Evolutionary conservation across 2,329 filamentous ascomycete species (phyloP).

Genomic region (Aureobasidium sp.): DNA sequence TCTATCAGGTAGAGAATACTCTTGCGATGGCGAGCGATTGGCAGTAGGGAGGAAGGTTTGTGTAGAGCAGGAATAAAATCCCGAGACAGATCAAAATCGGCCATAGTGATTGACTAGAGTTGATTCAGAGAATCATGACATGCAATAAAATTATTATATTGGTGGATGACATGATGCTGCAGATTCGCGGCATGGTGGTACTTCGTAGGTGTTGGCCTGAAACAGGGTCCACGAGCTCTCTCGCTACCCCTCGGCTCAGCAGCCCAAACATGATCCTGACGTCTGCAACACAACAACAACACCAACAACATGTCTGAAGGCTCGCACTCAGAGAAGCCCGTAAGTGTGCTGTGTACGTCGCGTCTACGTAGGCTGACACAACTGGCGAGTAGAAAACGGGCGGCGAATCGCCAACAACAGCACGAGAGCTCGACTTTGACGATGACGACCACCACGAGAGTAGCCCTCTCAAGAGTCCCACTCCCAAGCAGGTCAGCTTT

Average conservation of each 20-base stretch:
- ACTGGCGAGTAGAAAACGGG: slow-evolving; percentile 6
- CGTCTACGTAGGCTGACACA: neutral
- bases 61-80: slow-evolving; percentile 69
- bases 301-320: slow-evolving; percentile 4
- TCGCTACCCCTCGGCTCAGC: neutral
- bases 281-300: neutral
- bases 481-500: slow-evolving; percentile 39
- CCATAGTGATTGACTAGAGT: slow-evolving; percentile 16
- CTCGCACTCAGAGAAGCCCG: slow-evolving; percentile 6
- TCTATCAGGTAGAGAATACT: slow-evolving; percentile 80
- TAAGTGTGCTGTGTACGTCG: neutral
- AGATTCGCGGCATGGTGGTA: neutral
- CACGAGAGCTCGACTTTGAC: slow-evolving; percentile 39
- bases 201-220: neutral
- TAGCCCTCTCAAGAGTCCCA: slow-evolving; percentile 31
- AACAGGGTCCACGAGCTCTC: neutral
- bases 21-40: slow-evolving; percentile 76
- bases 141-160: too few relatives aligned
- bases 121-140: neutral
- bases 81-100: slow-evolving; percentile 27
- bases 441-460: slow-evolving; percentile 42
- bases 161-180: neutral
- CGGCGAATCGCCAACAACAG: slow-evolving; percentile 28
- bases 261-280: neutral
- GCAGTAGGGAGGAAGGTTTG: slow-evolving; percentile 74